Evolutionary conservation across 2,329 filamentous ascomycete species (phyloP).

Genomic region (Pseudogymnoascus sp.): DNA sequence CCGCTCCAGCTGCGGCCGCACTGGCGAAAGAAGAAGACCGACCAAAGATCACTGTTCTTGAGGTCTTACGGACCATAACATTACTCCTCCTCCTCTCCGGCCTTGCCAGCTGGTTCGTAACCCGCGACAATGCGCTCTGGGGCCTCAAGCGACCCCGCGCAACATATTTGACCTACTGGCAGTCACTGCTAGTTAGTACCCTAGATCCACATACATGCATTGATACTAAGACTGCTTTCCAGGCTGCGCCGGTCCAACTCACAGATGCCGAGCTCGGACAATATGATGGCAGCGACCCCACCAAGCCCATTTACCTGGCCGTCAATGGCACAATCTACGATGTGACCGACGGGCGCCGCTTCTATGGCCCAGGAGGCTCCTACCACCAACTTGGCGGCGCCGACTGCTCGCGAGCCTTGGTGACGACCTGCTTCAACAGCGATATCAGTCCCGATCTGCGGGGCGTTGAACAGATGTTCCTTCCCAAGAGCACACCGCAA

Average conservation of each 20-base stretch:
- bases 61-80: slow-evolving; percentile 23
- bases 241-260: slow-evolving; percentile 57
- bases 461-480: slow-evolving; percentile 80
- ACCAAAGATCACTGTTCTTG: slow-evolving; percentile 20
- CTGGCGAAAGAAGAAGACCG: slow-evolving; percentile 24
- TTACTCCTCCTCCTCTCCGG: slow-evolving; percentile 23
- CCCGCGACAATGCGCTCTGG: slow-evolving; percentile 26
- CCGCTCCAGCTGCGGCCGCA: slow-evolving; percentile 4
- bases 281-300: slow-evolving; percentile 71
- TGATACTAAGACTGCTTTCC: slow-evolving; percentile 6
- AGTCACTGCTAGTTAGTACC: slow-evolving; percentile 22
- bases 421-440: slow-evolving; percentile 79
- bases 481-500: slow-evolving; percentile 55
- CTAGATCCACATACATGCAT: background rate
- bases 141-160: slow-evolving; percentile 23
- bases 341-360: slow-evolving; percentile 58
- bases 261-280: slow-evolving; percentile 66
- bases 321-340: slow-evolving; percentile 85
- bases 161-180: slow-evolving; percentile 19
- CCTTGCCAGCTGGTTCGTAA: slow-evolving; percentile 27
- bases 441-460: slow-evolving; percentile 79
- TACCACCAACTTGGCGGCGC: slow-evolving; percentile 82
- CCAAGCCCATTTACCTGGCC: slow-evolving; percentile 78
- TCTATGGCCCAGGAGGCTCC: slow-evolving; percentile 77
- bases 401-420: slow-evolving; percentile 81